phyloP scores from a whole-genome alignment of 2,329 filamentous ascomycete species.

The Myrmaecium sp. region DNA sequence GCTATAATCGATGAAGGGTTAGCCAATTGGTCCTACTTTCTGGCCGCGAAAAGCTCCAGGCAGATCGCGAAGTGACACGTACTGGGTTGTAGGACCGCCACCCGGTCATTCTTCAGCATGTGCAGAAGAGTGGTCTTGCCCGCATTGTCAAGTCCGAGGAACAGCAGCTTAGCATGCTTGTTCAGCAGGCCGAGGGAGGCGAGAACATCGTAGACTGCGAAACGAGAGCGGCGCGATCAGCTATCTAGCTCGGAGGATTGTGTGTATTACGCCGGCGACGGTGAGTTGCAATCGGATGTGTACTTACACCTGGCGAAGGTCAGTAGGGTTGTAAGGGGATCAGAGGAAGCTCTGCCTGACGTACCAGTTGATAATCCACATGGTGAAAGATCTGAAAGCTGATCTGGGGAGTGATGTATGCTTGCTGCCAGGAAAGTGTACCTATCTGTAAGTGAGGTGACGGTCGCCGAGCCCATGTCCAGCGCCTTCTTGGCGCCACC shows the following conservation, averaged over 20 bases:
- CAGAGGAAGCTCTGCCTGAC: slow-evolving; percentile 4
- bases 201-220: slow-evolving; percentile 69
- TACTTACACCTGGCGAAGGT: slow-evolving; percentile 15
- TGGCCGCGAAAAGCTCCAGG: too few relatives aligned
- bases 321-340: not conserved
- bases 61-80: too few relatives aligned
- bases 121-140: slow-evolving; percentile 89
- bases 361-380: slow-evolving; percentile 91
- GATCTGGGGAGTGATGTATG: too few relatives aligned
- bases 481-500: too few relatives aligned
- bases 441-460: too few relatives aligned
- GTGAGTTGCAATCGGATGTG: slow-evolving; percentile 4
- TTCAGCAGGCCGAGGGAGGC: slow-evolving; percentile 76
- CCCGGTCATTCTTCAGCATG: slow-evolving; percentile 94
- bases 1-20: too few relatives aligned
- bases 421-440: too few relatives aligned
- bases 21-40: too few relatives aligned
- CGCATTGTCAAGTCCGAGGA: slow-evolving; percentile 84
- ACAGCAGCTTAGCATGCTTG: slow-evolving; percentile 59
- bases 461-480: too few relatives aligned
- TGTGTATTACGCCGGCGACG: not conserved
- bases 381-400: too few relatives aligned
- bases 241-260: not conserved
- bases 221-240: slow-evolving; percentile 2
- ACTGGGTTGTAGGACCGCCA: slow-evolving; percentile 62